Evolutionary conservation across 331 rosid species (phyloP).

Genomic region (Rhamnella rubrinervis): DNA sequence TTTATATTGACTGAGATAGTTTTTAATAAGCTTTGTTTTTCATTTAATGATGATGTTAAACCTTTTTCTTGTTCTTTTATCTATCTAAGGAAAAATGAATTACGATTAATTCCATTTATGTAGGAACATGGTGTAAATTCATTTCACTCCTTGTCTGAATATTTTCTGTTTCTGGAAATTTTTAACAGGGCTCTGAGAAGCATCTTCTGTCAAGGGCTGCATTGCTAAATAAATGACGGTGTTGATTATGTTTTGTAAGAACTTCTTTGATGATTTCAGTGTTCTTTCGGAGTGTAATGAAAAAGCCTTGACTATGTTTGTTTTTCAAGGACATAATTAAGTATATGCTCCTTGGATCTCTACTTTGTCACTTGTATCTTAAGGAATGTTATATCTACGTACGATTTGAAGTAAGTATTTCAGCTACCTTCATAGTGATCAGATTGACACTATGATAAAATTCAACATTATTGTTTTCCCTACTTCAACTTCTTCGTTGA

Average conservation of each 20-base stretch:
- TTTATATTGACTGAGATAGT: too few relatives aligned
- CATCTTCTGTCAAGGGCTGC: constrained; percentile 69
- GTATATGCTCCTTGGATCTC: not conserved
- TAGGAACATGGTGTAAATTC: not conserved
- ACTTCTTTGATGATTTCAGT: constrained; percentile 22
- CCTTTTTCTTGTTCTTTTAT: too few relatives aligned
- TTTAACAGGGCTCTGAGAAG: constrained; percentile 62
- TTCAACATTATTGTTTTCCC: too few relatives aligned
- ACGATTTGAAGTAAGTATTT: not conserved
- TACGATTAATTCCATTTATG: not conserved
- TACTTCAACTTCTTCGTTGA: too few relatives aligned
- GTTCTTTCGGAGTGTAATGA: constrained; percentile 25
- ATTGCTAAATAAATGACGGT: constrained; percentile 54
- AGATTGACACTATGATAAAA: too few relatives aligned
- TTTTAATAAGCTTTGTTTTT: too few relatives aligned
- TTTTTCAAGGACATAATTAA: not conserved
- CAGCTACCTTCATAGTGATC: too few relatives aligned
- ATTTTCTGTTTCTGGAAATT: too few relatives aligned
- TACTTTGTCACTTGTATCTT: not conserved
- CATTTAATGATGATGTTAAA: too few relatives aligned
- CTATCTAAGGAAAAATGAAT: not conserved
- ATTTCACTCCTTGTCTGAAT: not conserved
- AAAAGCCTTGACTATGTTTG: constrained; percentile 23
- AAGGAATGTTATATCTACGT: not conserved
- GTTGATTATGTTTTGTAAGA: constrained; percentile 13